A percentile compares a stretch with the other conserved stretches of the same genome.
These are phyloP conservation scores for Alternaria arbusti DNA, from an alignment of 2,329 filamentous ascomycete genomes.

Conservation along the genomic window DNA sequence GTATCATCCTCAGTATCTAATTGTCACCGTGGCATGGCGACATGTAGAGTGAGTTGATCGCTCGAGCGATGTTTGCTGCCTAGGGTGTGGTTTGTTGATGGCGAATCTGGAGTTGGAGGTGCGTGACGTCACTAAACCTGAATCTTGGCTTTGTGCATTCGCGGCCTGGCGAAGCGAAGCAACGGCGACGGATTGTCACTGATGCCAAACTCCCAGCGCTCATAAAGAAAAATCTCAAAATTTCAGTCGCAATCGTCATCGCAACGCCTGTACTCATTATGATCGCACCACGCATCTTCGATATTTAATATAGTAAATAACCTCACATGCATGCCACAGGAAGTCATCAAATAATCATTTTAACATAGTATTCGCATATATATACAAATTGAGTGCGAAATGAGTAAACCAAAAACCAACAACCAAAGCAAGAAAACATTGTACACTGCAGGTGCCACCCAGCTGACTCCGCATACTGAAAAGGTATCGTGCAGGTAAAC, in stretches of 20 bases:
- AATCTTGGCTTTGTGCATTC: conserved; percentile 10
- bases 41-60: neutral
- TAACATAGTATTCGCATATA: conserved; percentile 18
- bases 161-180: neutral
- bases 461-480: conserved; percentile 40
- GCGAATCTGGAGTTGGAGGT: conserved; percentile 1
- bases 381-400: conserved; percentile 27
- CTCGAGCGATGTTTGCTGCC: conserved; percentile 1
- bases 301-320: neutral
- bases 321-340: neutral
- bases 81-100: neutral
- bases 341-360: neutral
- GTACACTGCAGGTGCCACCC: conserved; percentile 42
- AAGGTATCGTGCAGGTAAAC: conserved; percentile 47
- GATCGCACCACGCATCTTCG: neutral
- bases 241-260: neutral
- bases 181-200: neutral
- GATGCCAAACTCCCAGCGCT: neutral
- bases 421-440: conserved; percentile 8
- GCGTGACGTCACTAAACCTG: conserved; percentile 13
- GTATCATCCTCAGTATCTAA: conserved; percentile 19
- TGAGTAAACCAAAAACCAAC: conserved; percentile 1
- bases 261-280: rapidly evolving
- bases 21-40: conserved; percentile 20
- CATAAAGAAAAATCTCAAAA: neutral